Percentiles rank a stretch among this genome's conserved stretches.
These are phyloP conservation scores for Ascochyta koolunga DNA, from an alignment of 2,329 filamentous ascomycete genomes.

Conservation along the genomic window DNA sequence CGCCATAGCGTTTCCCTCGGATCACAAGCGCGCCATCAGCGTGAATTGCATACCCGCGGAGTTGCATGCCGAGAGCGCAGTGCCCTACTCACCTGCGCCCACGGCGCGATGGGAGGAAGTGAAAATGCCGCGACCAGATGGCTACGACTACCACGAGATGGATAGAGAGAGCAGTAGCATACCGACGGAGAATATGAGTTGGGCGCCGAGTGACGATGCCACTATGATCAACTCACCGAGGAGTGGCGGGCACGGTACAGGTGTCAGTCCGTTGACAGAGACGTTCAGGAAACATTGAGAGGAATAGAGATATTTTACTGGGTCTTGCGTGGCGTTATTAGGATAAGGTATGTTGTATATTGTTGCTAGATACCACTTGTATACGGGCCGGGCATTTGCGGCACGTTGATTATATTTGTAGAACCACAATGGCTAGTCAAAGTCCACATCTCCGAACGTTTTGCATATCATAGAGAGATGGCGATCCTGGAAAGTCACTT, in stretches of 20 bases:
- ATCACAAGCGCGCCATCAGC: constrained; percentile 28
- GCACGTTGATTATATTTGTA: neutral
- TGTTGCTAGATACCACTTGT: constrained; percentile 1
- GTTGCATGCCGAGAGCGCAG: constrained; percentile 23
- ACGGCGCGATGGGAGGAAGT: constrained; percentile 36
- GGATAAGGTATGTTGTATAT: neutral
- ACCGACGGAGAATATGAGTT: constrained; percentile 27
- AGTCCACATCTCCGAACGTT: too few species aligned
- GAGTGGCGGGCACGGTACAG: constrained; percentile 13
- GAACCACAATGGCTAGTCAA: neutral
- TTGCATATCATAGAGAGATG: too few species aligned
- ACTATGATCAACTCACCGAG: constrained; percentile 8
- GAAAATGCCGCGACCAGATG: constrained; percentile 16
- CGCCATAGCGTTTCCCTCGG: constrained; percentile 15
- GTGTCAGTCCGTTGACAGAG: constrained; percentile 27
- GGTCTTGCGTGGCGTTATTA: neutral
- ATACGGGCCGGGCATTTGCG: neutral
- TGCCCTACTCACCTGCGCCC: constrained; percentile 8
- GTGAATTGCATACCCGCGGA: constrained; percentile 35
- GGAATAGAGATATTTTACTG: neutral
- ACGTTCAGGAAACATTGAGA: constrained; percentile 11
- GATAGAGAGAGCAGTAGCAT: constrained; percentile 23
- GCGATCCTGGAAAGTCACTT: too few species aligned
- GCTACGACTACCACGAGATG: constrained; percentile 15
- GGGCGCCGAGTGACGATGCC: constrained; percentile 32